These are phyloP conservation scores for Nitzschia sp. DNA, from an alignment of 108 stramenopile species.

Conservation along the genomic window DNA sequence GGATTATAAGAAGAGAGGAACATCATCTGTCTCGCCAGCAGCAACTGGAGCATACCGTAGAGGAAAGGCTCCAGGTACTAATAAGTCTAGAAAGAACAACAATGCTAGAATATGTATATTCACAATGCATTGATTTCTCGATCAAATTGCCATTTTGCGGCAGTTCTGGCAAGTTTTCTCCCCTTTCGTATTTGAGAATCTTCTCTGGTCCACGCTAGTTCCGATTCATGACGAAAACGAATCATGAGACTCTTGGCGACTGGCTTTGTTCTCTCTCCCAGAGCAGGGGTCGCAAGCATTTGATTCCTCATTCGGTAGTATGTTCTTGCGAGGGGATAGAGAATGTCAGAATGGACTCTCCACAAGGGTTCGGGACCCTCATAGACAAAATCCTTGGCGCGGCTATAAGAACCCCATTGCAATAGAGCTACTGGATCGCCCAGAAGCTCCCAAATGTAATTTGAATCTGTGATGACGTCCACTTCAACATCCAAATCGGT, in stretches of 20 bases:
- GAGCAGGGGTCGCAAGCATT: neutral
- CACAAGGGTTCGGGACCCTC: conserved; percentile 16
- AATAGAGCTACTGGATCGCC: conserved; percentile 29
- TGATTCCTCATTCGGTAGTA: conserved; percentile 43
- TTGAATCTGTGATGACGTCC: conserved; percentile 48
- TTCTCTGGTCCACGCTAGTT: conserved; percentile 6
- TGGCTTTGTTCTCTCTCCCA: neutral
- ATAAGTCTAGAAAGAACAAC: no score
- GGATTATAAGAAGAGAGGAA: no score
- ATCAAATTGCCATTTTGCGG: conserved; percentile 43
- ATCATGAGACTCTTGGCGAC: conserved; percentile 24
- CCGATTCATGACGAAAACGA: conserved; percentile 34
- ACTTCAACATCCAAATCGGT: conserved; percentile 24
- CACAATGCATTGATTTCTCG: neutral
- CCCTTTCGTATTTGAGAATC: conserved; percentile 15
- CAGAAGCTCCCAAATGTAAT: conserved; percentile 45
- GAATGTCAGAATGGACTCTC: conserved; percentile 42
- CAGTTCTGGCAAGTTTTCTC: conserved; percentile 23
- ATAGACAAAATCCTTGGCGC: conserved; percentile 33
- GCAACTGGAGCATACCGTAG: no score
- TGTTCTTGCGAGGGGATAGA: conserved; percentile 47
- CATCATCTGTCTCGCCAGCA: no score
- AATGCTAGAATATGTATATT: no score
- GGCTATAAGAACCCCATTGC: conserved; percentile 30
- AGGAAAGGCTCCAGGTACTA: no score